Evolutionary conservation across 495 filamentous ascomycete species (phyloP).

Genomic region (Neurospora tetrasperma): DNA sequence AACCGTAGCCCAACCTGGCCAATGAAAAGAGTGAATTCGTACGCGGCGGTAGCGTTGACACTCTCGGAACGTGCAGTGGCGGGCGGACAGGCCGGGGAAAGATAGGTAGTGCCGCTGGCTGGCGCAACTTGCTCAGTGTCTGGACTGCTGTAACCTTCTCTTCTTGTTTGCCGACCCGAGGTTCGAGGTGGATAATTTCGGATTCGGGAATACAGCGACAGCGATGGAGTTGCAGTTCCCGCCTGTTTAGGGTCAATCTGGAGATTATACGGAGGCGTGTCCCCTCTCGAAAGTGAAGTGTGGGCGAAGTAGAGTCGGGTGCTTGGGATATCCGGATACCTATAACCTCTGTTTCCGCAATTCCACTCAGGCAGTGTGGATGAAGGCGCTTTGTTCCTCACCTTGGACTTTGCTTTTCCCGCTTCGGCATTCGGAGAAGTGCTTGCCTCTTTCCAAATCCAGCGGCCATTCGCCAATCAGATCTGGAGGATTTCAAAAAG

Average conservation of each 20-base stretch:
- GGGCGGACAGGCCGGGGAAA: not conserved
- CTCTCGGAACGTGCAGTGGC: not conserved
- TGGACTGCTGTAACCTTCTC: not conserved
- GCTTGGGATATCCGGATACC: not conserved
- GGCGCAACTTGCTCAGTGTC: not conserved
- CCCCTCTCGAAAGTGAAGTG: not conserved
- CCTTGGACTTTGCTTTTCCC: not conserved
- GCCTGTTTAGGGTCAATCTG: not conserved
- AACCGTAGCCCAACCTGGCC: not conserved
- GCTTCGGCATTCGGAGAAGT: slow-evolving; percentile 5
- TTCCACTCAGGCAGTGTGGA: not conserved
- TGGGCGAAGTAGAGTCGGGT: not conserved
- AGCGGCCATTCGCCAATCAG: slow-evolving; percentile 7
- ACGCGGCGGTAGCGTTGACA: not conserved
- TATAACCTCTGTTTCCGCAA: not conserved
- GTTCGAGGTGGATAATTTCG: not conserved
- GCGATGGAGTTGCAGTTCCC: not conserved
- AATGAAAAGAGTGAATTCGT: not conserved
- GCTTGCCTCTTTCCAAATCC: not conserved
- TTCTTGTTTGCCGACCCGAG: not conserved
- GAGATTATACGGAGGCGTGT: not conserved
- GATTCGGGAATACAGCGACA: not conserved
- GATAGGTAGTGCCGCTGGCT: not conserved
- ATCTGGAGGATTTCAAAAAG: slow-evolving; percentile 2
- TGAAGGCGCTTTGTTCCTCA: not conserved